A percentile compares a stretch with the other conserved stretches of the same genome.
phyloP scores from a whole-genome alignment of 352 stramenopile species.

The Pythium diclinum region DNA sequence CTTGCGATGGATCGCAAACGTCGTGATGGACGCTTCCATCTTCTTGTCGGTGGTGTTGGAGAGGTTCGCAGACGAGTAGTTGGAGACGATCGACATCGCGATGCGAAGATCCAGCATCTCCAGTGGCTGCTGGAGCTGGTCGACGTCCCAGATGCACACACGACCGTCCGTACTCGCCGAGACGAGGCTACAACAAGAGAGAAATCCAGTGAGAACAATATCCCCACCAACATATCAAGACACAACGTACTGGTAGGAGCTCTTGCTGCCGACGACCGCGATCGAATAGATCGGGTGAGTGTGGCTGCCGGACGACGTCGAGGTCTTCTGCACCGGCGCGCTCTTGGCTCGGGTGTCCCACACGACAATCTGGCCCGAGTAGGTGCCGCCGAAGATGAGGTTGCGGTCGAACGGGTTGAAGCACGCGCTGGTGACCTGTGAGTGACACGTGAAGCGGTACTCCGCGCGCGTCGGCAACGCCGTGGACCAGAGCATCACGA shows the following conservation, averaged over 20 bases:
- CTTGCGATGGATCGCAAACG: constrained; percentile 77
- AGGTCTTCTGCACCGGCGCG: constrained; percentile 81
- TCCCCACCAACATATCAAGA: background rate
- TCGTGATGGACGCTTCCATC: constrained; percentile 82
- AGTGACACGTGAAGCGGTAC: constrained; percentile 87
- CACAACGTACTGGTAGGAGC: constrained; percentile 63
- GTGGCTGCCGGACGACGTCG: constrained; percentile 73
- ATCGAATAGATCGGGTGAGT: constrained; percentile 89
- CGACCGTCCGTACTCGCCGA: constrained; percentile 84
- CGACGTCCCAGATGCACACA: constrained; percentile 83
- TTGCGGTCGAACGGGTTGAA: constrained; percentile 88
- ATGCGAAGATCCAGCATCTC: constrained; percentile 85
- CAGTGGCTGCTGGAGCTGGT: constrained; percentile 78
- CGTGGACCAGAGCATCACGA: constrained; percentile 85
- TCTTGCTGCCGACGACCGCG: constrained; percentile 79
- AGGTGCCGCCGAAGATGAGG: constrained; percentile 82
- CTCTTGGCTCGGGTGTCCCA: constrained; percentile 85
- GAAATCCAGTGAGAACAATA: background rate
- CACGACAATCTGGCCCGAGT: constrained; percentile 83
- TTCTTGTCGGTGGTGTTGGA: constrained; percentile 61
- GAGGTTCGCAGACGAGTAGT: constrained; percentile 60
- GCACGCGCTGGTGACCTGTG: constrained; percentile 80
- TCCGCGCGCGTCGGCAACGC: constrained; percentile 74
- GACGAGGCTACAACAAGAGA: constrained; percentile 46
- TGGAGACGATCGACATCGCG: constrained; percentile 72